Evolutionary conservation across 306 rosid genomes (phyloP).

Genomic region (Quercus parvula): DNA sequence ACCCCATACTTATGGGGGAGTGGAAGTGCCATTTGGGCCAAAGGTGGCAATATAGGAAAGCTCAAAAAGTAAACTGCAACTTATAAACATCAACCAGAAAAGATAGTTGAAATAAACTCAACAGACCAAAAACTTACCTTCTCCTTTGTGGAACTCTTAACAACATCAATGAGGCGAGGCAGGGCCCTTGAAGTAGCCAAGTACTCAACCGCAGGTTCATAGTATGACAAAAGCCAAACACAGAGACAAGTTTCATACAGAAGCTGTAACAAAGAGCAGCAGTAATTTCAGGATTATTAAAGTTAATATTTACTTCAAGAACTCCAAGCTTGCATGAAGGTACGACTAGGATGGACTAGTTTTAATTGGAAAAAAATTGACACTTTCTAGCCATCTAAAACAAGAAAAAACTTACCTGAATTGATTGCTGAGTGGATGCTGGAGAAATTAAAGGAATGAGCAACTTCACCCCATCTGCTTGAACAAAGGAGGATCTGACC

Average conservation of each 20-base stretch:
- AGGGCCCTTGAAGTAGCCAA: constrained; percentile 92
- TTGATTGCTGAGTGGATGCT: constrained; percentile 95
- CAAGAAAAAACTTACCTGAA: constrained; percentile 60
- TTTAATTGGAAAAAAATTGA: background rate
- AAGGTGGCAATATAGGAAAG: background rate
- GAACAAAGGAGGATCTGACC: constrained; percentile 85
- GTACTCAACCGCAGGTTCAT: constrained; percentile 91
- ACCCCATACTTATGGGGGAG: too few relatives aligned
- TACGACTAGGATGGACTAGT: constrained; percentile 1
- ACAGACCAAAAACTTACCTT: constrained; percentile 55
- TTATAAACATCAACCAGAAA: background rate
- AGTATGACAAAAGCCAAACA: constrained; percentile 90
- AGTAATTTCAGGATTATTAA: constrained; percentile 14
- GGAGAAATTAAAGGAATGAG: constrained; percentile 89
- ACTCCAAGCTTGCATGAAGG: constrained; percentile 2
- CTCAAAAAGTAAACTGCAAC: background rate
- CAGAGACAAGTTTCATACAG: constrained; percentile 96
- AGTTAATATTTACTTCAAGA: background rate
- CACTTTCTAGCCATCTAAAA: background rate
- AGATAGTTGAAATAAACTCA: constrained; percentile 5
- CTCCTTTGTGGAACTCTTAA: constrained; percentile 95
- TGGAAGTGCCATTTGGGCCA: too few relatives aligned
- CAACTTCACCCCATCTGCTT: constrained; percentile 87
- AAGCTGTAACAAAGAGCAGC: constrained; percentile 57
- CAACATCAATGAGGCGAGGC: constrained; percentile 81